phyloP scores from a whole-genome alignment of 495 filamentous ascomycete species.

The Jackrogersella minutella region DNA sequence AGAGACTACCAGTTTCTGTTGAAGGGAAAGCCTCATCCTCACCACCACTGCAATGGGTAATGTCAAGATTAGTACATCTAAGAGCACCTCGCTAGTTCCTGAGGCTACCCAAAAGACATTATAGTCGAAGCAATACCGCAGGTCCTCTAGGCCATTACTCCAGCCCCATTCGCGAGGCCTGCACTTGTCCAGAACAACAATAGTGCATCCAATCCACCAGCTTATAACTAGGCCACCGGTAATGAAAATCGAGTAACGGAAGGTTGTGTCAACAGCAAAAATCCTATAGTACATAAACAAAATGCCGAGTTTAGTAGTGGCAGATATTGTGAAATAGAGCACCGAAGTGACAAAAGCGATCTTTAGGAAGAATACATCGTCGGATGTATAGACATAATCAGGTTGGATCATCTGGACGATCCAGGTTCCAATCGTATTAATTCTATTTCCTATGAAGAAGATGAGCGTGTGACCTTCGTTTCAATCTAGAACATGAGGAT shows the following conservation, averaged over 20 bases:
- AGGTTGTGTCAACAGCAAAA: not conserved
- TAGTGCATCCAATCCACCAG: constrained; percentile 29
- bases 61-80: constrained; percentile 11
- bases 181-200: constrained; percentile 30
- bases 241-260: constrained; percentile 19
- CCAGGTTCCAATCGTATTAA: too few species aligned
- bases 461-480: too few species aligned
- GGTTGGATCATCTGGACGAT: too few species aligned
- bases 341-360: too few species aligned
- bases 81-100: not conserved
- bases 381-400: too few species aligned
- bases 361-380: too few species aligned
- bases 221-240: constrained; percentile 11
- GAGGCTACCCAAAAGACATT: constrained; percentile 8
- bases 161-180: constrained; percentile 26
- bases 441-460: too few species aligned
- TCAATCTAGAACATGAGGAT: too few species aligned
- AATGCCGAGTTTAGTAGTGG: too few species aligned
- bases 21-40: constrained; percentile 2
- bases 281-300: constrained; percentile 38
- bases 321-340: too few species aligned
- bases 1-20: not conserved
- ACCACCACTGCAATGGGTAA: constrained; percentile 12
- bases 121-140: constrained; percentile 15
- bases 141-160: constrained; percentile 22